phyloP scores from a whole-genome alignment of 2,329 filamentous ascomycete genomes.

The Lachnum nothofagi region DNA sequence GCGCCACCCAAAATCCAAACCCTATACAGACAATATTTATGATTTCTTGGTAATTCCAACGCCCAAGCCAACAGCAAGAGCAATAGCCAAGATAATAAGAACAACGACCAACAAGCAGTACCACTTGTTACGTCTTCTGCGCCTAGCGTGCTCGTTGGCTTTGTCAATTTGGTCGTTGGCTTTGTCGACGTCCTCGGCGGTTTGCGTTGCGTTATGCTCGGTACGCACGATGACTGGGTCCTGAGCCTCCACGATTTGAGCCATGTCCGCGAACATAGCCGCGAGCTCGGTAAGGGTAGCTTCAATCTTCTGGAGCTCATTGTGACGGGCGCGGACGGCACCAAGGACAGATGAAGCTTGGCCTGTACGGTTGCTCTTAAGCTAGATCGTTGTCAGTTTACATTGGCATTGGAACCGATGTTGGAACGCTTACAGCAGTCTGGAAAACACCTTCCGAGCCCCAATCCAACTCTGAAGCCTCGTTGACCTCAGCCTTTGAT shows the following conservation, averaged over 20 bases:
- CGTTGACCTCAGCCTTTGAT: constrained; percentile 64
- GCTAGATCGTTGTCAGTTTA: constrained; percentile 41
- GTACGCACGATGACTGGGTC: constrained; percentile 57
- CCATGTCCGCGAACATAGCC: constrained; percentile 67
- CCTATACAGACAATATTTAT: constrained; percentile 1
- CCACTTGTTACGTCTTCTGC: constrained; percentile 74
- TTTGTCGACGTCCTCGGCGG: constrained; percentile 60
- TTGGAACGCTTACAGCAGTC: constrained; percentile 58
- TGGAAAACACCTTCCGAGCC: constrained; percentile 77
- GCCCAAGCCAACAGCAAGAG: constrained; percentile 45
- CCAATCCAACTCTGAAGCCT: constrained; percentile 68
- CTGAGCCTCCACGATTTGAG: constrained; percentile 68
- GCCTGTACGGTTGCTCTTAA: constrained; percentile 68
- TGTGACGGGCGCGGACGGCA: constrained; percentile 75
- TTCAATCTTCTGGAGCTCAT: constrained; percentile 77
- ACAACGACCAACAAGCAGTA: constrained; percentile 62
- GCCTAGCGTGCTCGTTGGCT: constrained; percentile 62
- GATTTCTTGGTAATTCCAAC: constrained; percentile 27
- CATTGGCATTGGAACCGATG: neutral
- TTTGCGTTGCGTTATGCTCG: constrained; percentile 61
- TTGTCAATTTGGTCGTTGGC: constrained; percentile 65
- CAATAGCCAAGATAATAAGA: constrained; percentile 55
- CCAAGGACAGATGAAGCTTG: constrained; percentile 70
- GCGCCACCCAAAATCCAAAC: constrained; percentile 2
- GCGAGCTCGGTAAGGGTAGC: constrained; percentile 66